Evolutionary conservation across 768 basidiomycete species (phyloP).

Genomic region (Boletus barrowsii): DNA sequence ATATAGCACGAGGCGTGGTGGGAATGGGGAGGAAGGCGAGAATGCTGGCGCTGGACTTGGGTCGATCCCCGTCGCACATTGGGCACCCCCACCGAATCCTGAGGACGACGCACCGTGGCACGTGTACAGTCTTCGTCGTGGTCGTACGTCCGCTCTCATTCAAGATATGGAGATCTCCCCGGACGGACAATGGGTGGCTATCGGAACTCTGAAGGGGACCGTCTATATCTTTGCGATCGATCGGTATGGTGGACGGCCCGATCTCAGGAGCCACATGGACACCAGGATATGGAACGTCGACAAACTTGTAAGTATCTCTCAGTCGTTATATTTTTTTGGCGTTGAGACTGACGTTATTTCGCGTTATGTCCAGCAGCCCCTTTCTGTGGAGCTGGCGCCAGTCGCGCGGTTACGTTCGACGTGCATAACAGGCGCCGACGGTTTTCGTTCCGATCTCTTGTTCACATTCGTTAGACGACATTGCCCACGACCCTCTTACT

Average conservation of each 20-base stretch:
- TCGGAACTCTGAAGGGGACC: constrained; percentile 62
- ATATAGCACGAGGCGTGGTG: not conserved
- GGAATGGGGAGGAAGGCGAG: not conserved
- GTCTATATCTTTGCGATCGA: constrained; percentile 74
- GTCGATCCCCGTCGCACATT: not conserved
- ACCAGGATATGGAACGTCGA: constrained; percentile 54
- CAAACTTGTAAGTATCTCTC: constrained; percentile 38
- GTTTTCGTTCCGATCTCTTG: constrained; percentile 41
- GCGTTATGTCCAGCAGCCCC: constrained; percentile 39
- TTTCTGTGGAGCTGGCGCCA: constrained; percentile 53
- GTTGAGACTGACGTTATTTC: not conserved
- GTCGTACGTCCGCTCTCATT: constrained; percentile 64
- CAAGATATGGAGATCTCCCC: constrained; percentile 41
- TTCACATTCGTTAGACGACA: constrained; percentile 51
- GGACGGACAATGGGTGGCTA: constrained; percentile 66
- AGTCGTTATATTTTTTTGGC: not conserved
- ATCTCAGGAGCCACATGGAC: constrained; percentile 58
- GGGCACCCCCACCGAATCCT: not conserved
- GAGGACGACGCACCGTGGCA: constrained; percentile 42
- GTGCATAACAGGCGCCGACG: constrained; percentile 27
- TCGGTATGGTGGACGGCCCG: constrained; percentile 69
- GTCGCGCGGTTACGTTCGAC: constrained; percentile 50
- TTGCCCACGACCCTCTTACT: constrained; percentile 42
- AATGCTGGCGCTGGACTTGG: not conserved
- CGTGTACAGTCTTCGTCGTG: constrained; percentile 68